Evolutionary conservation across 768 basidiomycete species (phyloP).

Genomic region (Trametes cingulata): DNA sequence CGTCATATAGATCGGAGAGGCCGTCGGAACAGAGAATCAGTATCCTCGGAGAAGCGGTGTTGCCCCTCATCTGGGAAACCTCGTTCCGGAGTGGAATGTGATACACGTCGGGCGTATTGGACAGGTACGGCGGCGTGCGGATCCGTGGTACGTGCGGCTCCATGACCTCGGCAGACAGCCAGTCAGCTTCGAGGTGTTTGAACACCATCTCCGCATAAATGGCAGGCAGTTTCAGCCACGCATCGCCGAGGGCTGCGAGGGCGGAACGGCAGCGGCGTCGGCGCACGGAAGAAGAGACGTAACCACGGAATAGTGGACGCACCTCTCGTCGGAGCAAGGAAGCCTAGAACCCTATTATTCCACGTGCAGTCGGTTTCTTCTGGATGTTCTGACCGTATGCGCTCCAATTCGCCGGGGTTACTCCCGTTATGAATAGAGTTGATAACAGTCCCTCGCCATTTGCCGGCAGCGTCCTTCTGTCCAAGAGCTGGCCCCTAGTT

Average conservation of each 20-base stretch:
- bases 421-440: conserved; percentile 73
- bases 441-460: conserved; percentile 61
- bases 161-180: conserved; percentile 34
- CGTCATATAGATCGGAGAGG: conserved; percentile 43
- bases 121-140: conserved; percentile 49
- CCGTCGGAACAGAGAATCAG: conserved; percentile 51
- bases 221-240: conserved; percentile 39
- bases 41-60: conserved; percentile 28
- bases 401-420: conserved; percentile 64
- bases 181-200: conserved; percentile 37
- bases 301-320: conserved; percentile 29
- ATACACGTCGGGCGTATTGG: conserved; percentile 41
- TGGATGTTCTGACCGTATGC: conserved; percentile 65
- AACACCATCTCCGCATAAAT: conserved; percentile 37
- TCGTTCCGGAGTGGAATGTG: conserved; percentile 28
- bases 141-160: conserved; percentile 37
- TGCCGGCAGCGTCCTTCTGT: conserved; percentile 44
- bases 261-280: conserved; percentile 1
- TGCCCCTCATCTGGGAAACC: not conserved
- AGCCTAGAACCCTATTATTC: conserved; percentile 71
- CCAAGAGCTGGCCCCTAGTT: conserved; percentile 38
- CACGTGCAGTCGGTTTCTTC: conserved; percentile 68
- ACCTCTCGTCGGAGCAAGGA: conserved; percentile 79
- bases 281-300: not conserved
- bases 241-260: conserved; percentile 37